Evolutionary conservation across 176 grass and related monocot genomes (phyloP).

Genomic region (Oryza longistaminata): DNA sequence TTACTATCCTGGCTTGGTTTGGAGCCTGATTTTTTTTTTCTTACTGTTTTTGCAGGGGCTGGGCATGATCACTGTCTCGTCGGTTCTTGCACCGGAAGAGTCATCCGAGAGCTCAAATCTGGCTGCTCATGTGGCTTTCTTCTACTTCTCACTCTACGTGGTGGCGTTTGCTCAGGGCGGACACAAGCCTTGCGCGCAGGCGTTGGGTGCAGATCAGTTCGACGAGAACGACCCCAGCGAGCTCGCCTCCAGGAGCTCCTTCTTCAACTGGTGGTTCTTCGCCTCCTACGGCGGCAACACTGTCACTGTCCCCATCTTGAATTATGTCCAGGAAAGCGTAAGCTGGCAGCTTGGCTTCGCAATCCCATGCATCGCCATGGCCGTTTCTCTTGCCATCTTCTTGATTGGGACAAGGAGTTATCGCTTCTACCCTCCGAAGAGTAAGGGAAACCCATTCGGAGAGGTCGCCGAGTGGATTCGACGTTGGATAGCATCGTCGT

Average conservation of each 20-base stretch:
- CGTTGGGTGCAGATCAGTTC: conserved; percentile 51
- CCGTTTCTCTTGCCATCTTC: conserved; percentile 24
- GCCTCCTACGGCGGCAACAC: neutral
- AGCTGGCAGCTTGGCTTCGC: conserved; percentile 47
- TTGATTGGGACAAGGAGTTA: conserved; percentile 29
- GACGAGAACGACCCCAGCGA: conserved; percentile 33
- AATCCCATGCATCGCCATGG: conserved; percentile 29
- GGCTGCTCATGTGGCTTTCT: conserved; percentile 13
- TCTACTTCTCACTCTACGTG: conserved; percentile 44
- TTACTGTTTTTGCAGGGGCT: conserved; percentile 21
- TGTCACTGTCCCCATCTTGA: neutral
- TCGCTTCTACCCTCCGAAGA: conserved; percentile 19
- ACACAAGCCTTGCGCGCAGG: conserved; percentile 42
- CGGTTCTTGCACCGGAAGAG: neutral
- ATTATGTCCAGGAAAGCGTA: conserved; percentile 34
- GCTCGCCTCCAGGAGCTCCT: conserved; percentile 4
- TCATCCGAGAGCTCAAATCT: neutral
- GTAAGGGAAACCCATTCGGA: neutral
- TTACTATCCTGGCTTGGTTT: neutral
- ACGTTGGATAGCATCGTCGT: neutral
- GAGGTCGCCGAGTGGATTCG: neutral
- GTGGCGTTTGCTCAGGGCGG: conserved; percentile 38
- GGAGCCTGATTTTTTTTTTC: neutral
- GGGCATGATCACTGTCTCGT: conserved; percentile 43
- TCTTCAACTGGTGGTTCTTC: conserved; percentile 46